Evolutionary conservation across 495 filamentous ascomycete genomes (phyloP).

Genomic region (Hypoxylon lenormandii): DNA sequence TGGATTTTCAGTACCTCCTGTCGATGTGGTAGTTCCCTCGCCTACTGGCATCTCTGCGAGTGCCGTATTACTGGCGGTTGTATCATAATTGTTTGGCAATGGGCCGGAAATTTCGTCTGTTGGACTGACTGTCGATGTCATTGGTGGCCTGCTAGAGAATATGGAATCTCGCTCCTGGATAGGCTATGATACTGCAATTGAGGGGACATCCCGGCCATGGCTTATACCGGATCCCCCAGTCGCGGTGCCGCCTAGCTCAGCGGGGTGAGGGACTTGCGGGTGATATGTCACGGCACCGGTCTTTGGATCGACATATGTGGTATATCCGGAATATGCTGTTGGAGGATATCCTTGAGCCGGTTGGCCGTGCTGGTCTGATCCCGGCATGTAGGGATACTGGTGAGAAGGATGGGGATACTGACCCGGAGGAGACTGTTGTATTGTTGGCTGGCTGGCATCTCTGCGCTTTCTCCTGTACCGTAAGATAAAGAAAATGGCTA

Average conservation of each 20-base stretch:
- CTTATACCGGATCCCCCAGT: conserved; percentile 2
- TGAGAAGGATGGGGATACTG: conserved; percentile 13
- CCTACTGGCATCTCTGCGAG: conserved; percentile 5
- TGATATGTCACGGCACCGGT: conserved; percentile 14
- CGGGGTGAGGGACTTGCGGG: conserved; percentile 16
- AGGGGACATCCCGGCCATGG: conserved; percentile 5
- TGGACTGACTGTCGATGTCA: not conserved
- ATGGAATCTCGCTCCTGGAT: conserved; percentile 2
- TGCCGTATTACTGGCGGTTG: too few relatives aligned
- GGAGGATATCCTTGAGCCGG: conserved; percentile 17
- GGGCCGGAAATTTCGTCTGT: not conserved
- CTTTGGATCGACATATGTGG: conserved; percentile 26
- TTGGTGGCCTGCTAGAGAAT: conserved; percentile 4
- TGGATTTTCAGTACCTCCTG: conserved; percentile 8
- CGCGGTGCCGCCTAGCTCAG: conserved; percentile 11
- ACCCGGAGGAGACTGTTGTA: conserved; percentile 6
- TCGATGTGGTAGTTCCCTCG: conserved; percentile 1
- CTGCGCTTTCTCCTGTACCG: conserved; percentile 19
- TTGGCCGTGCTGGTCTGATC: conserved; percentile 11
- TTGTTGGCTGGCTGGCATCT: not conserved
- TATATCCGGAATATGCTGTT: conserved; percentile 17
- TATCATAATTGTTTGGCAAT: too few relatives aligned
- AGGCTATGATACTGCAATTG: conserved; percentile 9
- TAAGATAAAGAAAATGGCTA: conserved; percentile 25
- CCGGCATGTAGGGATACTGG: conserved; percentile 22